These are phyloP conservation scores for Phytopythium aichiense DNA, from an alignment of 352 stramenopile genomes.

Conservation along the genomic window DNA sequence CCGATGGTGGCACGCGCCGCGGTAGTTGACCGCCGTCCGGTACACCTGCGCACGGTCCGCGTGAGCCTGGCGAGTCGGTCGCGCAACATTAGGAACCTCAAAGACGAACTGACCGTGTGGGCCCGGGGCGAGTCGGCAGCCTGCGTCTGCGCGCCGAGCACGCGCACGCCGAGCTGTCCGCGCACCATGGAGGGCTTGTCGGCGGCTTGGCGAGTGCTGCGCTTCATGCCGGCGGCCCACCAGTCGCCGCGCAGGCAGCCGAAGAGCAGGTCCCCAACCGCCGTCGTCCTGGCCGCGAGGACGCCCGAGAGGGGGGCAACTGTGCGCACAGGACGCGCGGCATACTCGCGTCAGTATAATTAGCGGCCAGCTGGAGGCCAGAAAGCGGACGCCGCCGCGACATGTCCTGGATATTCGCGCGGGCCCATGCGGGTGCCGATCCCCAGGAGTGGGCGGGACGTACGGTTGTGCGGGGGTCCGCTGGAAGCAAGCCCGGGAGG, in stretches of 20 bases:
- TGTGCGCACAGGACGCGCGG: not conserved
- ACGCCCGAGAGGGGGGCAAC: not conserved
- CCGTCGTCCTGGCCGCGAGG: slow-evolving; percentile 2
- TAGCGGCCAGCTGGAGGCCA: not conserved
- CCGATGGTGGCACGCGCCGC: slow-evolving; percentile 61
- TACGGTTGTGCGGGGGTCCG: not conserved
- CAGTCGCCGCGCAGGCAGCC: not conserved
- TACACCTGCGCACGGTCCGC: slow-evolving; percentile 33
- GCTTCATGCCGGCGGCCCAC: not conserved
- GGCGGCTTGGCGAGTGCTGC: not conserved
- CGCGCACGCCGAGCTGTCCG: slow-evolving; percentile 48
- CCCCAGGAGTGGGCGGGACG: not conserved
- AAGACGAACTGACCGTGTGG: slow-evolving; percentile 48
- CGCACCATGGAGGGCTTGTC: slow-evolving; percentile 19
- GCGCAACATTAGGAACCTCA: no score
- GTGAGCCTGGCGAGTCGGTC: not conserved
- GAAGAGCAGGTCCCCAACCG: not conserved
- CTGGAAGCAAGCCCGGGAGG: no score
- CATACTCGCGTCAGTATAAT: not conserved
- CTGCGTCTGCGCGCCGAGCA: slow-evolving; percentile 62
- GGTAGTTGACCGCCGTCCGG: slow-evolving; percentile 62
- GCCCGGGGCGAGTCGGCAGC: slow-evolving; percentile 24
- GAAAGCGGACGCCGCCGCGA: not conserved
- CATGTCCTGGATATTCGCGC: not conserved
- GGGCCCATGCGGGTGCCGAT: not conserved